Conservation (phyloP, 352 stramenopile species). For the Globisporangium perplexum region DNA sequence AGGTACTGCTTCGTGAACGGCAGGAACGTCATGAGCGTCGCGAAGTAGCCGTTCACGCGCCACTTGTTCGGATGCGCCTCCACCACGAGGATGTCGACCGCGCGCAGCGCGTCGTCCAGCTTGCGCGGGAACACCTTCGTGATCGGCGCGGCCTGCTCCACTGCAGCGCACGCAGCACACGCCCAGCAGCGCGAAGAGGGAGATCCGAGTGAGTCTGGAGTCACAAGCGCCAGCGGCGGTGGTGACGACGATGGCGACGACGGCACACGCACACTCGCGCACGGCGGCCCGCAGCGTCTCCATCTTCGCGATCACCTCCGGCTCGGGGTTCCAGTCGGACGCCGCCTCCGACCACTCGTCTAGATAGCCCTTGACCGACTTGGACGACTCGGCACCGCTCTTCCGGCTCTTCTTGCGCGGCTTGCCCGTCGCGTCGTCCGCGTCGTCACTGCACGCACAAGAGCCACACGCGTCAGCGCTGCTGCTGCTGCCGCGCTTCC, state of each 20-base stretch:
- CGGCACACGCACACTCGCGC: conserved; percentile 44
- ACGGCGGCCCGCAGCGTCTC: conserved; percentile 57
- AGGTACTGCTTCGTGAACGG: conserved; percentile 87
- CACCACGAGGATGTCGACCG: conserved; percentile 75
- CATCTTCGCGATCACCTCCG: conserved; percentile 44
- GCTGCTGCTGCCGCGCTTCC: not conserved
- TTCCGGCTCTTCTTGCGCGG: conserved; percentile 40
- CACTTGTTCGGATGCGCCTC: conserved; percentile 84
- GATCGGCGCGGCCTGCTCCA: conserved; percentile 49
- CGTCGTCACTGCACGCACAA: conserved; percentile 9
- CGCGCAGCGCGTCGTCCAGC: conserved; percentile 72
- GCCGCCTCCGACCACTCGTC: conserved; percentile 60
- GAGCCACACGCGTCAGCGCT: not conserved
- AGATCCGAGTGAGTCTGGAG: not conserved
- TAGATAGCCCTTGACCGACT: conserved; percentile 53
- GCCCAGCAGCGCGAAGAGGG: not conserved
- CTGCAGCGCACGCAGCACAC: conserved; percentile 10
- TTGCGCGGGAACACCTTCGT: conserved; percentile 79
- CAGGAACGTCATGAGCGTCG: conserved; percentile 83
- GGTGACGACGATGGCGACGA: too few species aligned
- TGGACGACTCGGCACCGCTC: conserved; percentile 30
- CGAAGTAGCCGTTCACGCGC: conserved; percentile 87
- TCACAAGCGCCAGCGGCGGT: not conserved
- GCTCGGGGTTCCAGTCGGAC: conserved; percentile 60
- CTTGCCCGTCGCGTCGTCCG: conserved; percentile 1